A percentile compares a stretch with the other conserved stretches of the same genome.
These are phyloP conservation scores for Meyerozyma guilliermondii DNA, from an alignment of 1,139 yeast genomes.

Conservation along the genomic window DNA sequence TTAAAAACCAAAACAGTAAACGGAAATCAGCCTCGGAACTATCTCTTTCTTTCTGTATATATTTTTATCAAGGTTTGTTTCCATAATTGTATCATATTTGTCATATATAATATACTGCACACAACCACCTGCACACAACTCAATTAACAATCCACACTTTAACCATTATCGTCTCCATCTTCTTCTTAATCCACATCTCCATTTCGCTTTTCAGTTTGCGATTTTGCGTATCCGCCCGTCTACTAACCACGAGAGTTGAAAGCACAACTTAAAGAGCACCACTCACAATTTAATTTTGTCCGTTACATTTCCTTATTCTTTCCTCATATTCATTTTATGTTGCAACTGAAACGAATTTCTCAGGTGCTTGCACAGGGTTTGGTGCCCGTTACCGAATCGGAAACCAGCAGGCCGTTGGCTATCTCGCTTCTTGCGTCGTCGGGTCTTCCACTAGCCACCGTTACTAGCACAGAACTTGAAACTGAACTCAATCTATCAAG, in stretches of 20 bases:
- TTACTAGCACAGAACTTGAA: constrained; percentile 15
- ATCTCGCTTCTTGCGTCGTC: constrained; percentile 38
- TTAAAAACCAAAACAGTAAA: no score
- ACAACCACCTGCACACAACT: neutral
- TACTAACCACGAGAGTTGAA: no score
- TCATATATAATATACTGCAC: neutral
- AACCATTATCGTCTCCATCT: neutral
- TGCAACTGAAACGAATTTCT: constrained; percentile 43
- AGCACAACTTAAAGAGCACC: no score
- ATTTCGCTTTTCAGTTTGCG: no score
- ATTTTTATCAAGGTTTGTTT: no score
- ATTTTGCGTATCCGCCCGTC: no score
- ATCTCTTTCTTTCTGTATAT: no score
- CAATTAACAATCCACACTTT: no score
- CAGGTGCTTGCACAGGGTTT: constrained; percentile 39
- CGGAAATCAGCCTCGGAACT: no score
- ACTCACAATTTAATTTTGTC: no score
- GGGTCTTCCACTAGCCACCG: constrained; percentile 41
- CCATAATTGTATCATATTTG: no score
- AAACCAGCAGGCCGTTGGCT: constrained; percentile 25
- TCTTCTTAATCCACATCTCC: no score
- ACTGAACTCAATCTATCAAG: constrained; percentile 17
- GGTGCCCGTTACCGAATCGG: constrained; percentile 16
- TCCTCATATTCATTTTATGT: constrained; percentile 29
- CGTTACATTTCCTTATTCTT: neutral